Evolutionary conservation across 164 flowering plant species (phyloP).

Genomic region (Akebia trifoliata): DNA sequence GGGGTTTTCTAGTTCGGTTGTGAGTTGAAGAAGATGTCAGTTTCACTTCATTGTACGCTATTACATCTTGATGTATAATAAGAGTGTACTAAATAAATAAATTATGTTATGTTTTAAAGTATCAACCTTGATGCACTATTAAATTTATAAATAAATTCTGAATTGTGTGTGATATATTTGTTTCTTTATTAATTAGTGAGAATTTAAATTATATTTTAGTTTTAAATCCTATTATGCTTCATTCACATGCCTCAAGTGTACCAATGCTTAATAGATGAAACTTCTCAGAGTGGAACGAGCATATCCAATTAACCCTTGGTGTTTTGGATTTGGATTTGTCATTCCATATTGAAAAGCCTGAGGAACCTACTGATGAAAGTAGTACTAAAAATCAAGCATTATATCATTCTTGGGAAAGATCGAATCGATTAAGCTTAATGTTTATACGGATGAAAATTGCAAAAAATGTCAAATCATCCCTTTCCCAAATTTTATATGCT

Average conservation of each 20-base stretch:
- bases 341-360: not conserved
- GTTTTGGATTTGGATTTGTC: not conserved
- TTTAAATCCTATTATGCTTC: not conserved
- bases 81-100: too few species aligned
- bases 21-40: too few species aligned
- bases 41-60: too few species aligned
- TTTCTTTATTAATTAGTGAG: too few species aligned
- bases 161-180: too few species aligned
- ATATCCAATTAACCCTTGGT: not conserved
- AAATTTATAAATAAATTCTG: too few species aligned
- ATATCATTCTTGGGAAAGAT: constrained; percentile 11
- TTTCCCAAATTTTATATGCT: constrained; percentile 9
- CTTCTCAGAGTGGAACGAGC: not conserved
- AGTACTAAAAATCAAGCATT: not conserved
- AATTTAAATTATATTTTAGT: too few species aligned
- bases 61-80: too few species aligned
- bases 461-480: constrained; percentile 12
- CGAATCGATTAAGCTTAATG: constrained; percentile 14
- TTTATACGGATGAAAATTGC: constrained; percentile 22
- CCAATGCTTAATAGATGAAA: not conserved
- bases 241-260: not conserved
- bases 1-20: too few species aligned
- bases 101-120: too few species aligned
- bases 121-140: too few species aligned
- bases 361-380: not conserved